Conservation (phyloP, 208 protist genomes). For the Endotrypanum monterogeii region DNA sequence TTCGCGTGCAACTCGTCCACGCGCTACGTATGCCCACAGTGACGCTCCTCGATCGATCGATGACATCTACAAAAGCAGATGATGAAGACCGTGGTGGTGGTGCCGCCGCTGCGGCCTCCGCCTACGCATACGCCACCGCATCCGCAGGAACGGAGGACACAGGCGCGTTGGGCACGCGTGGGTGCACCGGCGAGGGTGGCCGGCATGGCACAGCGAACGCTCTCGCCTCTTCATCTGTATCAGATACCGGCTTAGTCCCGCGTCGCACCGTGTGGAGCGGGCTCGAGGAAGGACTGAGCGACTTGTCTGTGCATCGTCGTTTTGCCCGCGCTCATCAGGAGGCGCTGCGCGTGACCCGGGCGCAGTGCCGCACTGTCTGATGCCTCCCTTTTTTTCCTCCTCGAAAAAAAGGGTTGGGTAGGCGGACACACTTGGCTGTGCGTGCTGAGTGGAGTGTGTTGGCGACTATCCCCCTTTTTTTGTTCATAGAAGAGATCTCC, state of each 20-base stretch:
- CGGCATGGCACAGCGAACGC: not conserved
- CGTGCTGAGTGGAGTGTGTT: too few species aligned
- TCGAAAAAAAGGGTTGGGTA: too few species aligned
- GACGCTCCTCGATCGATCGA: constrained; percentile 27
- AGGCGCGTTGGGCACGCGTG: not conserved
- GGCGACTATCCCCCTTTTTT: too few species aligned
- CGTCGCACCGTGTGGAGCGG: not conserved
- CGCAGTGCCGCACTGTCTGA: constrained; percentile 44
- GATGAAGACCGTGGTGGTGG: not conserved
- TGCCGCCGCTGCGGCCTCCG: not conserved
- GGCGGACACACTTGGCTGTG: too few species aligned
- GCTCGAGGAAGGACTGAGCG: constrained; percentile 8
- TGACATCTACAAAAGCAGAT: not conserved
- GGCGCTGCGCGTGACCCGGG: constrained; percentile 54
- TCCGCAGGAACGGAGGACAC: not conserved
- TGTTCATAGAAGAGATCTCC: too few species aligned
- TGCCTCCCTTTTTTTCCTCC: too few species aligned
- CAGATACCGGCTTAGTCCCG: not conserved
- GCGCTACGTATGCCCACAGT: constrained; percentile 60
- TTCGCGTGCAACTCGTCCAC: constrained; percentile 53
- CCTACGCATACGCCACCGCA: constrained; percentile 11
- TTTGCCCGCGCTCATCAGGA: constrained; percentile 82
- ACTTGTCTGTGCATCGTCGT: constrained; percentile 71
- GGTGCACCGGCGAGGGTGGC: not conserved
- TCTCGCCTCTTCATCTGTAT: not conserved